These are phyloP conservation scores for Umbelopsis ramanniana DNA, from an alignment of 192 early-diverging fungal genomes.

Conservation along the genomic window DNA sequence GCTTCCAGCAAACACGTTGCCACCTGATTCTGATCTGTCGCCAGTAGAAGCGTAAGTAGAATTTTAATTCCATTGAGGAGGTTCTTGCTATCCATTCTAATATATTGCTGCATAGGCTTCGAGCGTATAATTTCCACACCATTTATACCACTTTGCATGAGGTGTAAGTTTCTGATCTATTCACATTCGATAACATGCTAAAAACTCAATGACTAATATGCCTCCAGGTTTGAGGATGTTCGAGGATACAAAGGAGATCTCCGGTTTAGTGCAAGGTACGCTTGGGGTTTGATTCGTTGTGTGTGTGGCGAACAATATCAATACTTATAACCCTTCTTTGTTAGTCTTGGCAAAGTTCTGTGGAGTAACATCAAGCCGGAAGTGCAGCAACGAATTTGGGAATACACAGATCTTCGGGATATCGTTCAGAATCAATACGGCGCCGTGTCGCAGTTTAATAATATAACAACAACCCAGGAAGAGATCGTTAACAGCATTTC, in stretches of 20 bases:
- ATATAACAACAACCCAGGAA: slow-evolving; percentile 33
- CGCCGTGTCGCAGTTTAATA: slow-evolving; percentile 31
- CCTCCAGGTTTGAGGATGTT: slow-evolving; percentile 34
- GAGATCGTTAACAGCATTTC: slow-evolving; percentile 16
- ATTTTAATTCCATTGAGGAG: background rate
- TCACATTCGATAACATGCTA: background rate
- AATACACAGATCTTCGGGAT: slow-evolving; percentile 43
- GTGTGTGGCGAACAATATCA: background rate
- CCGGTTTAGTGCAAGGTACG: slow-evolving; percentile 40
- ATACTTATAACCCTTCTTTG: background rate
- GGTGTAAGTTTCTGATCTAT: slow-evolving; percentile 26
- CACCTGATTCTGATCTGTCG: background rate
- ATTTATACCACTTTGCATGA: slow-evolving; percentile 28
- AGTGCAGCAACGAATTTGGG: slow-evolving; percentile 35
- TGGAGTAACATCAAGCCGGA: slow-evolving; percentile 37
- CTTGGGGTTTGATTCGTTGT: background rate
- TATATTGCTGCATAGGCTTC: background rate
- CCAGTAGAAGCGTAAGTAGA: slow-evolving; percentile 10
- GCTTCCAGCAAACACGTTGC: background rate
- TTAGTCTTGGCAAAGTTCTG: slow-evolving; percentile 46
- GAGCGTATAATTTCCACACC: slow-evolving; percentile 41
- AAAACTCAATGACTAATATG: background rate
- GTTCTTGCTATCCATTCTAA: background rate
- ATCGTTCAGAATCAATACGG: slow-evolving; percentile 35
- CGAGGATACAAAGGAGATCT: slow-evolving; percentile 41